Conservation (phyloP, 768 basidiomycete species). For the Myochromella boudieri region DNA sequence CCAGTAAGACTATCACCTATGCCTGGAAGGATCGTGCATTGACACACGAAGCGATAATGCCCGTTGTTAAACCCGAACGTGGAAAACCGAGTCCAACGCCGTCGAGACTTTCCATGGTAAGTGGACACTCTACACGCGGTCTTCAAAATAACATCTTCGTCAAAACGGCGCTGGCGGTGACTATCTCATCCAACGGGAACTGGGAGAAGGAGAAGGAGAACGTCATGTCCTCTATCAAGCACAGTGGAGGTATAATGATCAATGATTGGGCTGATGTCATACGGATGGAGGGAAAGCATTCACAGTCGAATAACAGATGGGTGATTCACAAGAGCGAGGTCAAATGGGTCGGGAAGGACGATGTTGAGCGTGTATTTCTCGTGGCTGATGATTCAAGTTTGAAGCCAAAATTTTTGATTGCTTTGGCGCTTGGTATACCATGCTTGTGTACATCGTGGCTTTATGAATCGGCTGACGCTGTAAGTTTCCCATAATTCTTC, state of each 20-base stretch:
- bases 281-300: conserved; percentile 51
- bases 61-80: conserved; percentile 36
- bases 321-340: conserved; percentile 47
- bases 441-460: conserved; percentile 68
- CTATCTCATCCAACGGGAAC: conserved; percentile 50
- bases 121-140: conserved; percentile 30
- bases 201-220: conserved; percentile 41
- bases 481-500: conserved; percentile 20
- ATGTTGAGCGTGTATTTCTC: conserved; percentile 59
- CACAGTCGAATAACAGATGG: conserved; percentile 49
- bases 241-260: conserved; percentile 54
- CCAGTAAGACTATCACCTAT: conserved; percentile 45
- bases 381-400: conserved; percentile 63
- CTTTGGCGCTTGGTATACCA: conserved; percentile 85
- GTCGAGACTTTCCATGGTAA: conserved; percentile 43
- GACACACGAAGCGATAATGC: conserved; percentile 38
- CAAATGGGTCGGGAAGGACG: conserved; percentile 38
- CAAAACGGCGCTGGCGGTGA: conserved; percentile 61
- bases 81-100: conserved; percentile 43
- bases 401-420: conserved; percentile 79
- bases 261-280: conserved; percentile 64
- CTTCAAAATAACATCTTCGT: conserved; percentile 36
- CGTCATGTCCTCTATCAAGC: conserved; percentile 42
- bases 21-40: conserved; percentile 57
- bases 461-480: conserved; percentile 31